Evolutionary conservation across 768 basidiomycete genomes (phyloP).

Genomic region (Boletus sensibilis): DNA sequence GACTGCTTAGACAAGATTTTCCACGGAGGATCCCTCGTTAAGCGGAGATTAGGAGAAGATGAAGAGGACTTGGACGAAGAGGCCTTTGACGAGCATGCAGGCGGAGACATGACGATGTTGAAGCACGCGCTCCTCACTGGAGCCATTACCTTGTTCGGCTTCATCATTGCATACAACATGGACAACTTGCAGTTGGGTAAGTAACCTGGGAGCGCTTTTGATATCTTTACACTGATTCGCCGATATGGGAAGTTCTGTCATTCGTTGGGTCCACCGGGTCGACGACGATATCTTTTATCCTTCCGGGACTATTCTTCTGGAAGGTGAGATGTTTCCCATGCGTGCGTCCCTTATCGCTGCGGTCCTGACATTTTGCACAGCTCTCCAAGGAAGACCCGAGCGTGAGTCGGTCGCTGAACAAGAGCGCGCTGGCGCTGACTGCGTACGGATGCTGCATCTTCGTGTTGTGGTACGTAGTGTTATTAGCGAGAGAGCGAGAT

Average conservation of each 20-base stretch:
- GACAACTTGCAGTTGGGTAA: conserved; percentile 74
- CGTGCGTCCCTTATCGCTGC: neutral
- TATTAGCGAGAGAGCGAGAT: too few species aligned
- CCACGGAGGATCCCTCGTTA: conserved; percentile 40
- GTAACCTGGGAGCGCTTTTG: conserved; percentile 23
- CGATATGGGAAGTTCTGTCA: conserved; percentile 66
- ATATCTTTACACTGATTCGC: conserved; percentile 11
- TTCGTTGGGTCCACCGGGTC: conserved; percentile 98
- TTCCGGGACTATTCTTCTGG: conserved; percentile 93
- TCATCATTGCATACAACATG: conserved; percentile 74
- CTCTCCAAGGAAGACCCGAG: conserved; percentile 67
- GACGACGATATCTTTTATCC: conserved; percentile 94
- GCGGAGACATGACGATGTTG: conserved; percentile 58
- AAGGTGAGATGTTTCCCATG: conserved; percentile 50
- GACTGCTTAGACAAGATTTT: conserved; percentile 93
- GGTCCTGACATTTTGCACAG: conserved; percentile 35
- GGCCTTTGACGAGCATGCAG: conserved; percentile 56
- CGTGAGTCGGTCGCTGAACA: conserved; percentile 52
- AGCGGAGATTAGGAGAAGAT: conserved; percentile 43
- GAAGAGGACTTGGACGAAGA: conserved; percentile 51
- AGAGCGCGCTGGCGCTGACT: conserved; percentile 61
- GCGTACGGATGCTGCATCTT: conserved; percentile 79
- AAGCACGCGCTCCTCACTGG: conserved; percentile 73
- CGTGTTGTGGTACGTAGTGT: conserved; percentile 77
- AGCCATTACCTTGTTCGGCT: conserved; percentile 61